Evolutionary conservation across 2,329 filamentous ascomycete genomes (phyloP).

Genomic region (Torrubiellomyces zombiae): DNA sequence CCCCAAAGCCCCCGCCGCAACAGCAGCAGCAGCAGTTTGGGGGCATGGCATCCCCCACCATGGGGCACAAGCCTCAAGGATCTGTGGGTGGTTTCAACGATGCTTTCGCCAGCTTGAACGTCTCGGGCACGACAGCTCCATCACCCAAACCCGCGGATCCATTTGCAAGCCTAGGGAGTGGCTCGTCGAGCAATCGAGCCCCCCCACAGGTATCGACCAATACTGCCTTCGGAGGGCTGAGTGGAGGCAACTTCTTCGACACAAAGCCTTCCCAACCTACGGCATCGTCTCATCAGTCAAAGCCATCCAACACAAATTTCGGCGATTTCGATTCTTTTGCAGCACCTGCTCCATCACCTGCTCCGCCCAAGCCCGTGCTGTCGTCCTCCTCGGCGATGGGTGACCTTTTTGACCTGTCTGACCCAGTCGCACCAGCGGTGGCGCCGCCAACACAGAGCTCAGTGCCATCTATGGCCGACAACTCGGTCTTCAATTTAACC

Average conservation of each 20-base stretch:
- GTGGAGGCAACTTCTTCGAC: constrained; percentile 76
- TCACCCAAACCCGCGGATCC: constrained; percentile 32
- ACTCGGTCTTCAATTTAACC: constrained; percentile 74
- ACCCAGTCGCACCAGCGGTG: constrained; percentile 29
- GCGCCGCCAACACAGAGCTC: constrained; percentile 23
- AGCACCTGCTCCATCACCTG: constrained; percentile 22
- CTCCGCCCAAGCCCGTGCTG: constrained; percentile 22
- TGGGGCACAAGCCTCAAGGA: constrained; percentile 30
- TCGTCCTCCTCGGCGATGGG: constrained; percentile 44
- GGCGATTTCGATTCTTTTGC: constrained; percentile 50
- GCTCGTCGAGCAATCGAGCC: constrained; percentile 15
- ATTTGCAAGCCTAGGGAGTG: constrained; percentile 42
- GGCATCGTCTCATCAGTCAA: constrained; percentile 29
- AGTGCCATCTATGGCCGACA: constrained; percentile 22
- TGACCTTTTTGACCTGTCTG: constrained; percentile 67
- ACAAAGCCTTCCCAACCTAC: constrained; percentile 45
- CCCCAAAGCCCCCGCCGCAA: constrained; percentile 55
- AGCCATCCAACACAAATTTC: constrained; percentile 41
- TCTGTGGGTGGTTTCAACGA: constrained; percentile 54
- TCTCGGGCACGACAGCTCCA: constrained; percentile 20
- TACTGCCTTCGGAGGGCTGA: constrained; percentile 32
- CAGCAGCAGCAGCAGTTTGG: constrained; percentile 39
- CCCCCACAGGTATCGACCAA: constrained; percentile 18
- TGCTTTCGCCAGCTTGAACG: constrained; percentile 42
- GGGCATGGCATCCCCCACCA: constrained; percentile 42